Evolutionary conservation across 805 yeast species (phyloP).

Genomic region (Barnettozyma siamensis): DNA sequence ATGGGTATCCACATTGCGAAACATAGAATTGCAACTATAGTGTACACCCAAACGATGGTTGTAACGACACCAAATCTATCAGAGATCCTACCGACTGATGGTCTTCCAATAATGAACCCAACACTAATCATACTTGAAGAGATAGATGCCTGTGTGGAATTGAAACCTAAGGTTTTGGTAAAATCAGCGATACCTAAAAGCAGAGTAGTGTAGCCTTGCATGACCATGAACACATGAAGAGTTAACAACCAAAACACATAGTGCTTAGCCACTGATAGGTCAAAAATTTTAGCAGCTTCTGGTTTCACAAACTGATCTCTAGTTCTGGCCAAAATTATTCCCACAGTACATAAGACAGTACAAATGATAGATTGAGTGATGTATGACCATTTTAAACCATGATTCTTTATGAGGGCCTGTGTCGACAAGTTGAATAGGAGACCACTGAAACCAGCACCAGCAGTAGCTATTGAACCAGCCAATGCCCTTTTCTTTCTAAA

Average conservation of each 20-base stretch:
- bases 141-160: conserved; percentile 47
- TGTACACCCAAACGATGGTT: conserved; percentile 33
- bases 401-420: conserved; percentile 28
- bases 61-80: conserved; percentile 51
- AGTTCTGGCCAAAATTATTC: conserved; percentile 31
- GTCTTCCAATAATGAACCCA: conserved; percentile 53
- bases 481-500: conserved; percentile 55
- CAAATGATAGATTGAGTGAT: conserved; percentile 35
- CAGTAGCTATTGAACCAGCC: conserved; percentile 33
- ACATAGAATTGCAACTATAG: conserved; percentile 35
- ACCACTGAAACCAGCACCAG: conserved; percentile 42
- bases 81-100: conserved; percentile 44
- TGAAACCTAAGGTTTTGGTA: conserved; percentile 54
- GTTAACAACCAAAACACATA: conserved; percentile 39
- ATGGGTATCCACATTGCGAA: conserved; percentile 55
- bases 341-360: conserved; percentile 29
- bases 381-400: conserved; percentile 30
- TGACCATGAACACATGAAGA: conserved; percentile 39
- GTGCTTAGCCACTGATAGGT: conserved; percentile 31
- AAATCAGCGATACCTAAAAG: conserved; percentile 56
- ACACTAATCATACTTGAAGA: conserved; percentile 56
- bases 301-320: conserved; percentile 30
- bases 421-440: conserved; percentile 34
- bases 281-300: conserved; percentile 37
- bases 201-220: conserved; percentile 56